phyloP scores from a whole-genome alignment of 139 green algal species.

The Tetraselmis striata region DNA sequence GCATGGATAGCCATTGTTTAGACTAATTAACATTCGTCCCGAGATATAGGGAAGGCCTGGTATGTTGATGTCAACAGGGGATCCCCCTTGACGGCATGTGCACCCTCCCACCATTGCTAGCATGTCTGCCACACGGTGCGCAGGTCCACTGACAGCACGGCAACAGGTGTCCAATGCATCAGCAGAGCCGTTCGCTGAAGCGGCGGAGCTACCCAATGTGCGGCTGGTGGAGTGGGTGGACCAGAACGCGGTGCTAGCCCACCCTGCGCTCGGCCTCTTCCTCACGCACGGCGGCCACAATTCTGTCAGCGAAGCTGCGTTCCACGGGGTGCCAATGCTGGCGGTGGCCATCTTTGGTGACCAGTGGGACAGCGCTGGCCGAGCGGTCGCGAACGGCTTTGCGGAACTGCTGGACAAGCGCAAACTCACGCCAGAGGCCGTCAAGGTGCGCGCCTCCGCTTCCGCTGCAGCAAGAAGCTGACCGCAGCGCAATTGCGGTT shows the following conservation, averaged over 20 bases:
- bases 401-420: not conserved
- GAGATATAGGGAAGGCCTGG: too few relatives aligned
- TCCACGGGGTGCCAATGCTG: conserved; percentile 8
- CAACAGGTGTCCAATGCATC: not conserved
- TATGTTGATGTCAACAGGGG: too few relatives aligned
- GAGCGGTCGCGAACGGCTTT: not conserved
- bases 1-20: too few relatives aligned
- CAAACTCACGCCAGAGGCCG: not conserved
- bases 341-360: conserved; percentile 7
- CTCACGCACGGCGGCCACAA: conserved; percentile 15
- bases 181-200: not conserved
- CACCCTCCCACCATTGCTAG: too few relatives aligned
- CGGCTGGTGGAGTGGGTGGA: not conserved
- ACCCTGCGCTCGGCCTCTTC: not conserved
- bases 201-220: not conserved
- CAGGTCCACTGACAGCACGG: too few relatives aligned
- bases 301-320: not conserved
- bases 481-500: too few relatives aligned
- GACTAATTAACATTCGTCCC: too few relatives aligned
- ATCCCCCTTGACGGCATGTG: too few relatives aligned
- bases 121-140: too few relatives aligned
- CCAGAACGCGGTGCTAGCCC: not conserved
- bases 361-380: not conserved
- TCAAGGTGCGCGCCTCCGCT: not conserved
- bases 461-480: too few relatives aligned